A percentile compares a stretch with the other conserved stretches of the same genome.
Evolutionary conservation across 495 filamentous ascomycete genomes (phyloP).

Genomic region (Lepidopterella palustris): DNA sequence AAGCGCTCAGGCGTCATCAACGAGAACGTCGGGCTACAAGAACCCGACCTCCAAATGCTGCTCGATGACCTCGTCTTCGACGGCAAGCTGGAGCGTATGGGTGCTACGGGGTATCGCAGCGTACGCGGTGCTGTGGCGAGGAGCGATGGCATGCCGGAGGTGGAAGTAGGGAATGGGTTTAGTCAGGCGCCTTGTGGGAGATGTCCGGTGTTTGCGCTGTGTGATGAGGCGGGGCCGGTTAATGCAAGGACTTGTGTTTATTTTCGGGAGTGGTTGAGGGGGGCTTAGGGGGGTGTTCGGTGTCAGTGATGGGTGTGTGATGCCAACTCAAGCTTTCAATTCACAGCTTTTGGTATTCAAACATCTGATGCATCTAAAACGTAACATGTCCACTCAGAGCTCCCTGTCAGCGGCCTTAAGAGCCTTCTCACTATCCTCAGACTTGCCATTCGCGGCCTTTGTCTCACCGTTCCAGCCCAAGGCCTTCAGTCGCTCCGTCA

Average conservation of each 20-base stretch:
- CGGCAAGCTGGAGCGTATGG: conserved; percentile 55
- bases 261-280: conserved; percentile 69
- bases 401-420: conserved; percentile 54
- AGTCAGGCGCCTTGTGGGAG: conserved; percentile 84
- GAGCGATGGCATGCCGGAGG: conserved; percentile 19
- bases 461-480: conserved; percentile 71
- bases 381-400: conserved; percentile 39
- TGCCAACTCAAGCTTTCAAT: not conserved
- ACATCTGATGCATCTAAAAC: not conserved
- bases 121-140: conserved; percentile 1
- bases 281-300: too few species aligned
- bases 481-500: conserved; percentile 85
- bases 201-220: conserved; percentile 91
- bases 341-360: not conserved
- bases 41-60: conserved; percentile 70
- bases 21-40: conserved; percentile 54
- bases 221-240: conserved; percentile 79
- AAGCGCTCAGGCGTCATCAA: conserved; percentile 53
- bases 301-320: too few species aligned
- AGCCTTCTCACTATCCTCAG: conserved; percentile 35
- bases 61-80: conserved; percentile 84
- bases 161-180: conserved; percentile 51
- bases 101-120: conserved; percentile 17
- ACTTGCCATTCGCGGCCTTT: conserved; percentile 40
- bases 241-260: conserved; percentile 88